Evolutionary conservation across 768 basidiomycete genomes (phyloP).

Genomic region (Astraeus odoratus): DNA sequence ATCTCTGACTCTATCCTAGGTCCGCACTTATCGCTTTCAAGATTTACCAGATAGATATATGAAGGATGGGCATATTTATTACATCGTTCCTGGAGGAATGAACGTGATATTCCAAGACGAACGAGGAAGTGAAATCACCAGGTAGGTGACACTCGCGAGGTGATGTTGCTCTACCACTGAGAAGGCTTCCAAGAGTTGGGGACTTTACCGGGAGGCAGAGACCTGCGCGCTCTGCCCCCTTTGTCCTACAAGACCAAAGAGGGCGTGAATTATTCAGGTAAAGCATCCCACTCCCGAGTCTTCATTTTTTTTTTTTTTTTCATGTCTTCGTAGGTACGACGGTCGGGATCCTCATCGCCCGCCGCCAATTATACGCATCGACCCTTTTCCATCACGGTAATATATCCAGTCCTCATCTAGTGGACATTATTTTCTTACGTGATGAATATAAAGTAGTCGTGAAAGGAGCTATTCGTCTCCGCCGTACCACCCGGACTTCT

Average conservation of each 20-base stretch:
- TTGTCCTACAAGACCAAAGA: constrained; percentile 52
- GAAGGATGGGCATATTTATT: constrained; percentile 38
- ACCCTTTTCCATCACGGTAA: constrained; percentile 19
- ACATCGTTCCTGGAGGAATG: constrained; percentile 59
- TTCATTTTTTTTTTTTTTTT: neutral
- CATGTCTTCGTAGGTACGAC: constrained; percentile 19
- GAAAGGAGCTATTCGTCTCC: constrained; percentile 21
- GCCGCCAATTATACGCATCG: constrained; percentile 21
- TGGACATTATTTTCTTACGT: constrained; percentile 3
- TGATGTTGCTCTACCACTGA: neutral
- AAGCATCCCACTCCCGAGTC: neutral
- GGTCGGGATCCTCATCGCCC: constrained; percentile 16
- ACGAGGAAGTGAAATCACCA: constrained; percentile 54
- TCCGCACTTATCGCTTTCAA: constrained; percentile 20
- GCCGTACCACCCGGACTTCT: constrained; percentile 16
- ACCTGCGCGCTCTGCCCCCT: constrained; percentile 32
- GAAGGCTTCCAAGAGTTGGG: constrained; percentile 36
- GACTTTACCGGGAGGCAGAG: constrained; percentile 34
- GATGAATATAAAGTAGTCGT: constrained; percentile 9
- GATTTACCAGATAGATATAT: constrained; percentile 17
- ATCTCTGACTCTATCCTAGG: constrained; percentile 11
- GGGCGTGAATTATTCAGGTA: constrained; percentile 56
- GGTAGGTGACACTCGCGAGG: constrained; percentile 32
- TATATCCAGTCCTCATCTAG: constrained; percentile 1
- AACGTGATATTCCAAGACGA: constrained; percentile 66